Evolutionary conservation across 2,329 filamentous ascomycete species (phyloP).

Genomic region (Metarhizium guizhouense): DNA sequence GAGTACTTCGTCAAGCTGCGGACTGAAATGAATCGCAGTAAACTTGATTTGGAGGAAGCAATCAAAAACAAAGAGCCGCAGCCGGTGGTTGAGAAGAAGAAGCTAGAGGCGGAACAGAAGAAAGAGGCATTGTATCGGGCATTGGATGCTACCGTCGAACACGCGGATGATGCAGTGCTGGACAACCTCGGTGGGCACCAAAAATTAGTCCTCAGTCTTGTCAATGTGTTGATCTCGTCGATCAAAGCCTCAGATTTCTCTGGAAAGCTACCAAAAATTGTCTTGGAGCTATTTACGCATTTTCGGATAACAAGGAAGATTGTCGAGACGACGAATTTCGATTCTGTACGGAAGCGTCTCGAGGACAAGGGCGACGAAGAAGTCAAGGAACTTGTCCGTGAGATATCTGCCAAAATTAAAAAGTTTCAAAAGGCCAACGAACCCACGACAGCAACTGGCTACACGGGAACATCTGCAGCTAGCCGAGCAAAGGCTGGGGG

Average conservation of each 20-base stretch:
- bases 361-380: conserved; percentile 55
- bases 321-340: conserved; percentile 56
- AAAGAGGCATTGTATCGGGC: conserved; percentile 41
- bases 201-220: conserved; percentile 46
- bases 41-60: conserved; percentile 34
- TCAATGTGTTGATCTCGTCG: conserved; percentile 44
- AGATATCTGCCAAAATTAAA: conserved; percentile 41
- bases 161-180: conserved; percentile 46
- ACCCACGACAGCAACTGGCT: conserved; percentile 25
- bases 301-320: conserved; percentile 55
- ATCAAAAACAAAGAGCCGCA: conserved; percentile 32
- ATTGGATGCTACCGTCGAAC: conserved; percentile 43
- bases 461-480: conserved; percentile 29
- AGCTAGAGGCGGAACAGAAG: conserved; percentile 32
- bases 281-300: conserved; percentile 51
- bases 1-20: conserved; percentile 40
- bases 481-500: conserved; percentile 25
- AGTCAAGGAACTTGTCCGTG: conserved; percentile 50
- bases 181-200: conserved; percentile 50
- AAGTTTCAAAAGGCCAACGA: conserved; percentile 29
- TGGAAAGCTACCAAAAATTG: conserved; percentile 43
- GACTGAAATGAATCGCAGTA: conserved; percentile 37
- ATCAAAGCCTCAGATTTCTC: conserved; percentile 43
- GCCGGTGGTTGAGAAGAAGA: conserved; percentile 26
- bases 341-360: conserved; percentile 54